phyloP scores from a whole-genome alignment of 768 basidiomycete genomes.

The Boletus rubescentipes region DNA sequence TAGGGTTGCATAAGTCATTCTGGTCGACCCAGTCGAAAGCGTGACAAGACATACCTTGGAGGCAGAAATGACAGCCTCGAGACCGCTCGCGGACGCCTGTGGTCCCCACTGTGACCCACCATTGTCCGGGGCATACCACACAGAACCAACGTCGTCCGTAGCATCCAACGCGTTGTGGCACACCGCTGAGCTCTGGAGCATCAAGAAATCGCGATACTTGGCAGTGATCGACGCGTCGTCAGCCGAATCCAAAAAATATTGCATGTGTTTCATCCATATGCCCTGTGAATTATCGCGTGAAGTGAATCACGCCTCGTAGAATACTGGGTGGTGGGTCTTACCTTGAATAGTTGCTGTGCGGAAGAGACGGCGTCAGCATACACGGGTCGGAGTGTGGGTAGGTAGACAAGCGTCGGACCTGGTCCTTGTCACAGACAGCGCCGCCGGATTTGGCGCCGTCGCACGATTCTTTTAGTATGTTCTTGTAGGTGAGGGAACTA shows the following conservation, averaged over 20 bases:
- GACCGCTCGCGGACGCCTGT: too few relatives aligned
- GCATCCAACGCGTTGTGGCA: slow-evolving; percentile 37
- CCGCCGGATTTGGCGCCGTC: slow-evolving; percentile 43
- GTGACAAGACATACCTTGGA: slow-evolving; percentile 20
- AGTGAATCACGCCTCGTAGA: too few relatives aligned
- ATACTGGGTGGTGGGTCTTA: neutral
- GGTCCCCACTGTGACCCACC: slow-evolving; percentile 31
- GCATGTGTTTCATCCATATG: slow-evolving; percentile 53
- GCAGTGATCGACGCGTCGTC: slow-evolving; percentile 40
- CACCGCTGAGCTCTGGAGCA: slow-evolving; percentile 43
- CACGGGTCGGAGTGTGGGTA: neutral
- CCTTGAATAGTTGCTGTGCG: slow-evolving; percentile 34
- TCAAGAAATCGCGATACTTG: slow-evolving; percentile 39
- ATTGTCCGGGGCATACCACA: slow-evolving; percentile 30
- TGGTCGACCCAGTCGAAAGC: neutral
- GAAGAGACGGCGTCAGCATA: neutral
- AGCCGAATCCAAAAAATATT: slow-evolving; percentile 48
- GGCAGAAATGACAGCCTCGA: slow-evolving; percentile 27
- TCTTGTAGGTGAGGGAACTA: slow-evolving; percentile 35
- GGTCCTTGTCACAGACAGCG: slow-evolving; percentile 45
- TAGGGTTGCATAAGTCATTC: neutral
- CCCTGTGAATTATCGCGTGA: slow-evolving; percentile 14
- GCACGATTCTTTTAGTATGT: slow-evolving; percentile 52
- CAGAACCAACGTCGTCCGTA: slow-evolving; percentile 39
- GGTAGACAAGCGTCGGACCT: slow-evolving; percentile 28